phyloP scores from a whole-genome alignment of 345 rosid species.

The Fremontodendron californicum region DNA sequence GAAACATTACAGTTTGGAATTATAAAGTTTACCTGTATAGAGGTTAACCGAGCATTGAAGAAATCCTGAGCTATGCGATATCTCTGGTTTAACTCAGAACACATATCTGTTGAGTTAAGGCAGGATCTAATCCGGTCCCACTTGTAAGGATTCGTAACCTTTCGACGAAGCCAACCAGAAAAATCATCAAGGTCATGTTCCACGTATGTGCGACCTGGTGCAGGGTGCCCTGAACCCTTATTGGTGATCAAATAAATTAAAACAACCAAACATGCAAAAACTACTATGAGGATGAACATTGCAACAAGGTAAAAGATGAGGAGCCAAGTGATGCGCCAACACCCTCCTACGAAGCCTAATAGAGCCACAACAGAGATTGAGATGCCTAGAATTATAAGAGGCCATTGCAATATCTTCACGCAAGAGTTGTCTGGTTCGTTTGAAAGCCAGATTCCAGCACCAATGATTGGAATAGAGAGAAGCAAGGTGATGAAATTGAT shows the following conservation, averaged over 20 bases:
- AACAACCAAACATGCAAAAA: constrained; percentile 58
- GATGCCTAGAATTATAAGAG: constrained; percentile 73
- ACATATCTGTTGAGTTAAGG: constrained; percentile 57
- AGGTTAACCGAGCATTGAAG: constrained; percentile 71
- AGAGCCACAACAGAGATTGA: constrained; percentile 62
- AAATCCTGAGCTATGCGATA: constrained; percentile 79
- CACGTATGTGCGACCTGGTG: constrained; percentile 67
- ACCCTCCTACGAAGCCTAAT: constrained; percentile 77
- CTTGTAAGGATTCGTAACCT: constrained; percentile 66
- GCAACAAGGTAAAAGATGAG: constrained; percentile 64
- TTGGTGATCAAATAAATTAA: constrained; percentile 74
- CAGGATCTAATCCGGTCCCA: constrained; percentile 78
- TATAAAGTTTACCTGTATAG: constrained; percentile 57
- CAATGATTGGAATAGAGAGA: constrained; percentile 79
- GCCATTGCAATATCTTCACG: constrained; percentile 86
- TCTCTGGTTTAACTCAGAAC: constrained; percentile 75
- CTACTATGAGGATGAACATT: constrained; percentile 69
- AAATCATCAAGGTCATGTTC: constrained; percentile 77
- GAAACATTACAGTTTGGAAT: background rate
- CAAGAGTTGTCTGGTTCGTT: constrained; percentile 75
- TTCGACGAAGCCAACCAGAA: constrained; percentile 67
- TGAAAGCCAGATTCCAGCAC: constrained; percentile 87
- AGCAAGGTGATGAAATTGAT: constrained; percentile 85
- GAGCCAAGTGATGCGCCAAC: constrained; percentile 83
- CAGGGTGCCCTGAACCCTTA: constrained; percentile 73